Base-by-base conservation (phyloP, 129 eudicot genomes). In the Pulicaria dysenterica region DNA sequence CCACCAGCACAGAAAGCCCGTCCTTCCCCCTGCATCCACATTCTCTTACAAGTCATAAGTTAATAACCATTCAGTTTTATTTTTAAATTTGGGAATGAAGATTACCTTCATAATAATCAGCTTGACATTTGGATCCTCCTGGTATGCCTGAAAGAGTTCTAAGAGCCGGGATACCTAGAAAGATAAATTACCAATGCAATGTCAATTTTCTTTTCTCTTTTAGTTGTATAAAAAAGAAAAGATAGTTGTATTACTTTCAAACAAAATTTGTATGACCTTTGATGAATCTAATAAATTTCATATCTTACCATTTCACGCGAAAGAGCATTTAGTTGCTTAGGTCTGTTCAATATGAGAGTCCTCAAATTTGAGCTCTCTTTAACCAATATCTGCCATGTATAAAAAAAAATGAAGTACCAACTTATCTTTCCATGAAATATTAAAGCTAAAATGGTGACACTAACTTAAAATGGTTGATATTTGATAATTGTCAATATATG, bases 1-100 rank as follows among this genome's bases (percentile, higher is more conserved):
- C 98, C 98, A 59, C 98, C 98, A 64, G 98, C 96, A 90, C 96
- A 94, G 41, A 94, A 94, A 72, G 98, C 96, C 82, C 95, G 84
- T 64, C 98, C 96, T 59, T 82, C 86, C 44, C 98, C 96, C 96
- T 93, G 51, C 47, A 15, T 46, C 40, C 69, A 81, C 46, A 51
- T 37, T 4, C 53, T 37, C 47, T 47, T 13, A 37, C 60, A 64
- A 64, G 41, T 38, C 44, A 55, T 10, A 9, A 36, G 11, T 10
- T 6, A 10, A 42, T 54, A 65, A 55, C 8, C 34, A 55, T 55
- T 54, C 34, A 34, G 24, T 39, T 11, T 40, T 15, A 8, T 44
- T 24, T 41, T 55, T 2, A 10, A 49, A 15, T 54, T 55, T 17
- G 7, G 5, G 34, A 43, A 49, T 43, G 60, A 60, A 73, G 19